Percentiles rank a stretch among this genome's conserved stretches.
phyloP scores from a whole-genome alignment of 2,329 filamentous ascomycete genomes.

The Claviceps sp. region DNA sequence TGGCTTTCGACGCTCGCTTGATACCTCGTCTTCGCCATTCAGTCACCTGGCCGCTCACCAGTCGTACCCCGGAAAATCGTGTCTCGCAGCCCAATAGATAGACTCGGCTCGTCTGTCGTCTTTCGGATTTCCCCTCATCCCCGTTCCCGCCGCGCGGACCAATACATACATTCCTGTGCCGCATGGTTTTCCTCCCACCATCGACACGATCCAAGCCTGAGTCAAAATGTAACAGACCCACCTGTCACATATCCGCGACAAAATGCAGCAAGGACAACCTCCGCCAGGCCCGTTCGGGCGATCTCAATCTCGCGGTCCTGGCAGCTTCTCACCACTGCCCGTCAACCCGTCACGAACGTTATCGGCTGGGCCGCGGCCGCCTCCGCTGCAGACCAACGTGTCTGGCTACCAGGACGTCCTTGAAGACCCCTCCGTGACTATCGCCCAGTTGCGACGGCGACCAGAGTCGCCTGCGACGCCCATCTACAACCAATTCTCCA shows the following conservation, averaged over 20 bases:
- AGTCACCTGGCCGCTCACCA: no score
- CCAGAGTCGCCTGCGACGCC: slow-evolving; percentile 28
- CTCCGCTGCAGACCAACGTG: slow-evolving; percentile 20
- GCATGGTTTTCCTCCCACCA: background rate
- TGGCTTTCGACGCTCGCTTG: background rate
- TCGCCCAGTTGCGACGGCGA: slow-evolving; percentile 32
- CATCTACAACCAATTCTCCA: slow-evolving; percentile 34
- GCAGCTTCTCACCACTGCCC: slow-evolving; percentile 43
- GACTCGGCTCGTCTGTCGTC: background rate
- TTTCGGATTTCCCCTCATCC: background rate
- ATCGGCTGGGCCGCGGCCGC: slow-evolving; percentile 17
- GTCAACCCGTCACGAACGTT: slow-evolving; percentile 15
- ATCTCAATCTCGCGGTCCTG: slow-evolving; percentile 33
- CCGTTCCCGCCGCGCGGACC: background rate
- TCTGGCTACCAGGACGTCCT: slow-evolving; percentile 16
- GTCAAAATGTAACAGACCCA: slow-evolving; percentile 30
- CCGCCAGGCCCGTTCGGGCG: slow-evolving; percentile 13
- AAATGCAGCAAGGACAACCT: slow-evolving; percentile 30
- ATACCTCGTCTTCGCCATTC: background rate
- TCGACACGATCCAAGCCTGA: background rate
- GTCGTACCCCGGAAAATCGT: no score
- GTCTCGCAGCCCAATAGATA: background rate
- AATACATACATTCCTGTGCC: background rate
- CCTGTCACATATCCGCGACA: slow-evolving; percentile 15
- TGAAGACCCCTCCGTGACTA: slow-evolving; percentile 22